These are phyloP conservation scores for Fomitopsis pinicola DNA, from an alignment of 1,284 basidiomycete genomes.

Conservation along the genomic window DNA sequence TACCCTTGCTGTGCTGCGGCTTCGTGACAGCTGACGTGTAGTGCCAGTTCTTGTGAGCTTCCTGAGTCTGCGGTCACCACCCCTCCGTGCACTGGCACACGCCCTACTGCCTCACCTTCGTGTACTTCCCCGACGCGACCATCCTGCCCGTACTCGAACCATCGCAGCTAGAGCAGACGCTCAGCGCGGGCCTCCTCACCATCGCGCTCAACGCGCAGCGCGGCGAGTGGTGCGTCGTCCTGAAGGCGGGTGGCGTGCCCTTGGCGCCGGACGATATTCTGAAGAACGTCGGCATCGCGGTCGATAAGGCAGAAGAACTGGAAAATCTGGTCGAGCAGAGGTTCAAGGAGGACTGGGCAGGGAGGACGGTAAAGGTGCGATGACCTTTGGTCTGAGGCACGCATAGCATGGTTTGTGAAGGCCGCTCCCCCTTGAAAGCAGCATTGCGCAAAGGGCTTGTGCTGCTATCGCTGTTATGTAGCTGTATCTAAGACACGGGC, in stretches of 20 bases:
- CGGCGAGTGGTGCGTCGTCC: slow-evolving; percentile 94
- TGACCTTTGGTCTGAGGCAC: slow-evolving; percentile 30
- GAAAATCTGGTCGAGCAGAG: slow-evolving; percentile 64
- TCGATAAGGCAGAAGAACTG: slow-evolving; percentile 70
- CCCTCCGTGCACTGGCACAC: slow-evolving; percentile 90
- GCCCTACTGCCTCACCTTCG: slow-evolving; percentile 91
- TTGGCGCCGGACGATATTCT: slow-evolving; percentile 74
- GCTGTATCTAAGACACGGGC: no score
- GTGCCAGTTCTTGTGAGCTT: no score
- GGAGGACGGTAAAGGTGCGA: slow-evolving; percentile 63
- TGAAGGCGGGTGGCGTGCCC: slow-evolving; percentile 90
- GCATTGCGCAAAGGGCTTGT: background rate
- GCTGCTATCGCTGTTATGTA: no score
- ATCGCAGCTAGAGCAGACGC: slow-evolving; percentile 70
- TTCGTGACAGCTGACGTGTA: no score
- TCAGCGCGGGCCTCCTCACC: slow-evolving; percentile 75
- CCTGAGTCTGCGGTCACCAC: no score
- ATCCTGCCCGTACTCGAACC: slow-evolving; percentile 62
- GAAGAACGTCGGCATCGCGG: slow-evolving; percentile 69
- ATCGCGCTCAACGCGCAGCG: slow-evolving; percentile 88
- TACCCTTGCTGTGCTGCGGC: no score
- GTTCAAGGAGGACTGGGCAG: slow-evolving; percentile 64
- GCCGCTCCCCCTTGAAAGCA: background rate
- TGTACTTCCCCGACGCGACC: slow-evolving; percentile 65
- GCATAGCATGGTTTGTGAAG: no score